Percentiles rank a stretch among this genome's conserved stretches.
Conservation (phyloP, 768 basidiomycete genomes). For the Tricholoma sp. region DNA sequence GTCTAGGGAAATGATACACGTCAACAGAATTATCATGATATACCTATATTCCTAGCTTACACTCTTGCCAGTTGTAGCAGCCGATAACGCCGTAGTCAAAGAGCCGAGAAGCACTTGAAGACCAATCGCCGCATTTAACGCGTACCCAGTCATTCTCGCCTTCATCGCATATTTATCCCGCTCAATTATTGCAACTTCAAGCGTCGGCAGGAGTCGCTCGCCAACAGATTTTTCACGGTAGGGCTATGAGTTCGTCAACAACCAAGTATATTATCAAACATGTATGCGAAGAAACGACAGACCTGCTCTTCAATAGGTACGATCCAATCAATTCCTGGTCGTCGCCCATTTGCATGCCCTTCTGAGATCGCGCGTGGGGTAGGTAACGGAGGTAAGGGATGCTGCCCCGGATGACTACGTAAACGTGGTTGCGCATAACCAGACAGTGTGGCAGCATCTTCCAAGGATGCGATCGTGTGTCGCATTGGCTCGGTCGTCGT, state of each 20-base stretch:
- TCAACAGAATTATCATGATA: background rate
- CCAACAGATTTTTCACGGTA: slow-evolving; percentile 33
- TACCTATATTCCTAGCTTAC: slow-evolving; percentile 19
- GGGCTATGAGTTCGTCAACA: slow-evolving; percentile 5
- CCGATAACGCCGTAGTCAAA: slow-evolving; percentile 61
- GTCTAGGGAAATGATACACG: slow-evolving; percentile 20
- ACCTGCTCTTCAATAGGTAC: slow-evolving; percentile 31
- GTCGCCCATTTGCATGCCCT: slow-evolving; percentile 7
- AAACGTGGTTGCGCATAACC: background rate
- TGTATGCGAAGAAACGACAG: background rate
- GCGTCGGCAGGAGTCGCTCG: slow-evolving; percentile 52
- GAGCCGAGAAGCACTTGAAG: slow-evolving; percentile 63
- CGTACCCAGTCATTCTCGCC: slow-evolving; percentile 35
- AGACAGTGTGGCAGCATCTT: background rate
- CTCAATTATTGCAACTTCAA: slow-evolving; percentile 41
- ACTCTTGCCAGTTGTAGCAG: slow-evolving; percentile 36
- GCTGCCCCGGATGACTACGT: background rate
- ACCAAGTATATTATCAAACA: background rate
- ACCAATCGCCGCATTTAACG: slow-evolving; percentile 47
- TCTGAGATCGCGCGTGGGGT: background rate
- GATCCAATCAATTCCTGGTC: slow-evolving; percentile 35
- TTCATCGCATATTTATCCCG: slow-evolving; percentile 41
- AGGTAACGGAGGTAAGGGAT: slow-evolving; percentile 13
- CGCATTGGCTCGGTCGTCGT: background rate
- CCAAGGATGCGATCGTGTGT: background rate